These are phyloP conservation scores for Citrus australasica DNA, from an alignment of 345 rosid species.

Conservation along the genomic window DNA sequence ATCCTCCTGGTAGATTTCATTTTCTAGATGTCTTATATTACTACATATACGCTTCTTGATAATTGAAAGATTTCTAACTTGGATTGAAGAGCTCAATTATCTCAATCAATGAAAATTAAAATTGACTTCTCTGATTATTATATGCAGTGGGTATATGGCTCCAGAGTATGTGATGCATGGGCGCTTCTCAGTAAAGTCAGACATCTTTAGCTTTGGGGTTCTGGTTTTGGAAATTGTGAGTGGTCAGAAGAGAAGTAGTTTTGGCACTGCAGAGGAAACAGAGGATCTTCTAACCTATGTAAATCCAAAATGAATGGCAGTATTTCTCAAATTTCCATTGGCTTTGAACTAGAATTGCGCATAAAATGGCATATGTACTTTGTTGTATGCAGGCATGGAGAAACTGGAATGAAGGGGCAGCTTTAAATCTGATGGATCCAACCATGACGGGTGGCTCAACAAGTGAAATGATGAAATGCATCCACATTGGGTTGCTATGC, in stretches of 20 bases:
- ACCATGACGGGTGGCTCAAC: background rate
- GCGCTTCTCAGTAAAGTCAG: slow-evolving; percentile 35
- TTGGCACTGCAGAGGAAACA: slow-evolving; percentile 1
- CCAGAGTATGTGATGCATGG: slow-evolving; percentile 49
- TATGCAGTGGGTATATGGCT: slow-evolving; percentile 36
- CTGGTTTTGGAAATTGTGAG: slow-evolving; percentile 36
- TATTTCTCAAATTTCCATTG: background rate
- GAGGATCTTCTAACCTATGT: slow-evolving; percentile 37
- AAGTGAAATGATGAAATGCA: slow-evolving; percentile 32
- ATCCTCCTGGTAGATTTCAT: background rate
- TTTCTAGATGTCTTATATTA: background rate
- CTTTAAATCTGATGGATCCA: slow-evolving; percentile 20
- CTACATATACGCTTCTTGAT: background rate
- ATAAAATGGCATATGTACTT: background rate
- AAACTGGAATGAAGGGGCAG: slow-evolving; percentile 32
- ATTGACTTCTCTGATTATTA: background rate
- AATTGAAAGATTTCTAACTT: background rate
- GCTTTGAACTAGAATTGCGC: background rate
- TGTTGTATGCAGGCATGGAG: slow-evolving; percentile 39
- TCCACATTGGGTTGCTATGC: slow-evolving; percentile 40
- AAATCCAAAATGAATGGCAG: background rate
- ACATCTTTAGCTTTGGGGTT: slow-evolving; percentile 45
- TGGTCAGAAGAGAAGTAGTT: slow-evolving; percentile 29
- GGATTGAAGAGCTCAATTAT: background rate
- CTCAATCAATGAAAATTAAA: background rate